phyloP scores from a whole-genome alignment of 2,329 filamentous ascomycete species.

The Arthrobotrys megalospora region DNA sequence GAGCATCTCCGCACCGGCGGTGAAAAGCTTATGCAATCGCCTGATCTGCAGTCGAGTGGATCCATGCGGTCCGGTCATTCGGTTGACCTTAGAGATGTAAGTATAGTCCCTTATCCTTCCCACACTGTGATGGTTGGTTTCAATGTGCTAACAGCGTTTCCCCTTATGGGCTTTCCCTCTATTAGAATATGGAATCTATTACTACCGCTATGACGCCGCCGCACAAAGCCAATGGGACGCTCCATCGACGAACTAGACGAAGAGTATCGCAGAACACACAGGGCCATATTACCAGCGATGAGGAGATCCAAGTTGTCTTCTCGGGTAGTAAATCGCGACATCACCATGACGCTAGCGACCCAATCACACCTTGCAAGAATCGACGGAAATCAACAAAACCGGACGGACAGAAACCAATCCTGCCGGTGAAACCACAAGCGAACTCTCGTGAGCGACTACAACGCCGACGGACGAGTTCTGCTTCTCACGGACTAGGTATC shows the following conservation, averaged over 20 bases:
- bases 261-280: constrained; percentile 31
- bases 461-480: constrained; percentile 6
- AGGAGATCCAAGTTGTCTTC: constrained; percentile 48
- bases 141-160: constrained; percentile 46
- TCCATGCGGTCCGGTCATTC: constrained; percentile 48
- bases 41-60: constrained; percentile 29
- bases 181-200: constrained; percentile 48
- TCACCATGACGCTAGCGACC: constrained; percentile 10
- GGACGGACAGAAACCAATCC: constrained; percentile 36
- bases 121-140: constrained; percentile 15
- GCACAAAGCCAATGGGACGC: constrained; percentile 30
- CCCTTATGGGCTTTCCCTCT: constrained; percentile 16
- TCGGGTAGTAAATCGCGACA: constrained; percentile 28
- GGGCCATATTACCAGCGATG: constrained; percentile 41
- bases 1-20: constrained; percentile 54
- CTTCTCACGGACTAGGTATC: constrained; percentile 35
- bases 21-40: constrained; percentile 45
- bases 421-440: constrained; percentile 45
- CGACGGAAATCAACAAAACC: constrained; percentile 24
- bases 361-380: constrained; percentile 48
- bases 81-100: constrained; percentile 55
- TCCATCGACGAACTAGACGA: constrained; percentile 36
- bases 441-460: constrained; percentile 49
- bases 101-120: constrained; percentile 31
- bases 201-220: constrained; percentile 47